Percentiles rank a stretch among this genome's conserved stretches.
Conservation (phyloP, 2,329 filamentous ascomycete species). For the Phialophora chinensis region DNA sequence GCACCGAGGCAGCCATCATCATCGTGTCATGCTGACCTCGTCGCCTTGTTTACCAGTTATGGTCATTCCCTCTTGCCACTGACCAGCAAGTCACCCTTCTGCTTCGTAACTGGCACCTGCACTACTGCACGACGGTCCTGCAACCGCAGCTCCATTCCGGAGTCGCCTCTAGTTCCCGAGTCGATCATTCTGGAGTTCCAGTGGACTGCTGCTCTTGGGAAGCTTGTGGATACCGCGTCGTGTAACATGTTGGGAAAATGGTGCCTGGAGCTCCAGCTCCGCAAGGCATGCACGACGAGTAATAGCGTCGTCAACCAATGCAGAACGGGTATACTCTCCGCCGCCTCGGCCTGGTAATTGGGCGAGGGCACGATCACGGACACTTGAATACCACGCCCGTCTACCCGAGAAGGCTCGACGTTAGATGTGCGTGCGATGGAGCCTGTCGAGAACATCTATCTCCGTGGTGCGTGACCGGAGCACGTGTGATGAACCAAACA, state of each 20-base stretch:
- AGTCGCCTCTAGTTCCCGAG: conserved; percentile 17
- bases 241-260: conserved; percentile 5
- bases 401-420: not conserved
- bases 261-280: not conserved
- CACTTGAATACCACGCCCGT: not conserved
- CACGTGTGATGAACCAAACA: not conserved
- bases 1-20: conserved; percentile 3
- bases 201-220: not conserved
- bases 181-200: conserved; percentile 13
- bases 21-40: conserved; percentile 21
- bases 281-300: conserved; percentile 1
- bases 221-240: conserved; percentile 5
- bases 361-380: not conserved
- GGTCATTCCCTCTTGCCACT: not conserved
- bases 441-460: not conserved
- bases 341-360: not conserved
- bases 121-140: conserved; percentile 18
- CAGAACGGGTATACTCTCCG: conserved; percentile 5
- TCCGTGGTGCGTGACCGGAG: not conserved
- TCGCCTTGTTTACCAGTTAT: conserved; percentile 9
- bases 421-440: not conserved
- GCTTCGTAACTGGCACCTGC: not conserved
- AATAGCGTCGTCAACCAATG: not conserved
- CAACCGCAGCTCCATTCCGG: conserved; percentile 12
- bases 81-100: not conserved